Base-by-base conservation (phyloP, 352 stramenopile species). In the Plasmopara halstedii region DNA sequence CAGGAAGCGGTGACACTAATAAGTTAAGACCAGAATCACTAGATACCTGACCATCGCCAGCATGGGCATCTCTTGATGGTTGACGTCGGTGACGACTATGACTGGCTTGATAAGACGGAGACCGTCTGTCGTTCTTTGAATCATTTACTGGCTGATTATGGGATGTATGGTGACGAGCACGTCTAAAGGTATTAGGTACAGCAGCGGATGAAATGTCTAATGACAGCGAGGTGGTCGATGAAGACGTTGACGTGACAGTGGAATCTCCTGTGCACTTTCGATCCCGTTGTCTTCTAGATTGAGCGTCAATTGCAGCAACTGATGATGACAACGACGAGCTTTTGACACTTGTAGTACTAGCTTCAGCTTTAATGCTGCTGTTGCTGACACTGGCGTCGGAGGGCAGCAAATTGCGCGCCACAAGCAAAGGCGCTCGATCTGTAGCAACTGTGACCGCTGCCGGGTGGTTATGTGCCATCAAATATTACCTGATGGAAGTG, bases 11-110 rank as follows among this genome's bases (percentile, higher is more conserved):
- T 11, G 58, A 52, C 14, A 58, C 64, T 39, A 74, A 78, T 17
- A 72, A 70, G 49, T 74, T 64, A 0, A 64, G 64, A 2, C 67
- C 64, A 37, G 73, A 64, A 25, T 74, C 35, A 35, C 58, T 47
- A 6, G 31, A 26, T 10, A 58, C 23, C n/a, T 18, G 27, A 3
- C 20, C 8, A 0, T 50, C 22, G 31, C 6, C 29, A 31, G 32
- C 7, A 14, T n/a, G 6, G 11, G 37, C 21, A 31, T 55, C 44
- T 44, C 43, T 34, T 17, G 37, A 29, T 20, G 22, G 31, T 46
- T 18, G 49, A 19, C 33, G 55, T 45, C 45, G 32, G n/a, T 59
- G 50, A 7, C 47, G 48, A 3, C 25, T 55, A 17, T 64, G 46
- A n/a, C 26, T 52, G 7, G 58, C 38, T 10, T 56, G 52, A 20